Conservation (phyloP, 2,329 filamentous ascomycete genomes). For the Raffaelea albimanens region DNA sequence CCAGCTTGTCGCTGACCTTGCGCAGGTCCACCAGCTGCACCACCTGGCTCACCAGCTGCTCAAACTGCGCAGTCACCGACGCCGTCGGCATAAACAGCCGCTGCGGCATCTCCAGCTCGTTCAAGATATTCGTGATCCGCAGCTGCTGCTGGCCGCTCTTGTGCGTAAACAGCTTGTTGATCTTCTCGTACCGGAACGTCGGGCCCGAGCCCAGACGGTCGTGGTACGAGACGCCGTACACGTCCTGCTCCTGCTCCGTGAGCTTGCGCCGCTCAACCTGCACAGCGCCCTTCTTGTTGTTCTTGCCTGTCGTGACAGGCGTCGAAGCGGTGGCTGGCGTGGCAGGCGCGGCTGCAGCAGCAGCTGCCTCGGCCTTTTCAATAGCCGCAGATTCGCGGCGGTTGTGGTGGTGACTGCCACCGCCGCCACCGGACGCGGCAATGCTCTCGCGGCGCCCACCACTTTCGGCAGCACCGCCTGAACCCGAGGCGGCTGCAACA, state of each 20-base stretch:
- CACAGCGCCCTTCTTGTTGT: conserved; percentile 40
- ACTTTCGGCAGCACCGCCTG: conserved; percentile 22
- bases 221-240: conserved; percentile 77
- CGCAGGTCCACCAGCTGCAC: conserved; percentile 60
- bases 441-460: conserved; percentile 44
- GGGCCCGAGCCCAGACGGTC: conserved; percentile 81
- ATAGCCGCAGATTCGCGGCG: conserved; percentile 7
- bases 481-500: background rate
- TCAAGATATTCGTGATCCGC: conserved; percentile 64
- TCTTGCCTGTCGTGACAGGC: conserved; percentile 15
- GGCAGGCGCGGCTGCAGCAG: conserved; percentile 24
- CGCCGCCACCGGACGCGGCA: conserved; percentile 27
- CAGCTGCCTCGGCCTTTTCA: conserved; percentile 7
- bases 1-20: conserved; percentile 67
- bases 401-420: conserved; percentile 11
- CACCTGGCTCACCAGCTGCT: conserved; percentile 59
- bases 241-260: conserved; percentile 61
- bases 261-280: conserved; percentile 58
- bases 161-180: conserved; percentile 68
- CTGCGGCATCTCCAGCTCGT: conserved; percentile 60
- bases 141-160: conserved; percentile 68
- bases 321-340: conserved; percentile 28
- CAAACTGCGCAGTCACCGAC: conserved; percentile 62
- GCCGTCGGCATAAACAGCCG: conserved; percentile 66
- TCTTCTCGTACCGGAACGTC: conserved; percentile 77